A percentile compares a stretch with the other conserved stretches of the same genome.
These are phyloP conservation scores for Aspergillus brunneoviolaceus DNA, from an alignment of 2,329 filamentous ascomycete genomes.

Conservation along the genomic window DNA sequence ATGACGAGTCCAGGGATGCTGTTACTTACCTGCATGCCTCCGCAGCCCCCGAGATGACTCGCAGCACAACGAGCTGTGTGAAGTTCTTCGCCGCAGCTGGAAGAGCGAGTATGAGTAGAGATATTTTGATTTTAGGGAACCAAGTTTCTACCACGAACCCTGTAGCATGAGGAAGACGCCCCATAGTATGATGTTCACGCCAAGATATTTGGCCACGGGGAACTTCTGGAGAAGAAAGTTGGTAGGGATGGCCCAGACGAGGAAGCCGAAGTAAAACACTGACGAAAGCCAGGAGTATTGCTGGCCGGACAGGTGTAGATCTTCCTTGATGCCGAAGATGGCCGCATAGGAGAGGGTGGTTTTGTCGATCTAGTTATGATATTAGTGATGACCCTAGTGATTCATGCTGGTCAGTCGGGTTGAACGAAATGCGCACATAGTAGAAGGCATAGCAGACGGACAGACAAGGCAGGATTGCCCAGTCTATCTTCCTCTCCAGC, in stretches of 20 bases:
- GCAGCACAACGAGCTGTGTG: constrained; percentile 49
- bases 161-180: constrained; percentile 14
- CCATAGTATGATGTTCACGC: constrained; percentile 16
- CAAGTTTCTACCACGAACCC: neutral
- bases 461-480: constrained; percentile 10
- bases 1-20: neutral
- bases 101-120: neutral
- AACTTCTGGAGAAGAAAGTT: constrained; percentile 28
- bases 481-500: constrained; percentile 12
- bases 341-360: constrained; percentile 49
- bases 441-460: constrained; percentile 15
- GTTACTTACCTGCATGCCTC: constrained; percentile 40
- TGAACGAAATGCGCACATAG: constrained; percentile 6
- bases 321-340: constrained; percentile 53
- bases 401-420: too few relatives aligned
- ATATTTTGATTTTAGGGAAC: fast-evolving
- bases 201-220: constrained; percentile 16
- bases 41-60: constrained; percentile 54
- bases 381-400: neutral
- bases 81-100: constrained; percentile 52
- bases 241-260: constrained; percentile 27
- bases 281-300: constrained; percentile 45
- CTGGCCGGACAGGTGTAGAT: constrained; percentile 35
- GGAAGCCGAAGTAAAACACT: constrained; percentile 46
- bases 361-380: constrained; percentile 1